These are phyloP conservation scores for Monosporozyma servazzii DNA, from an alignment of 805 yeast genomes.

Conservation along the genomic window DNA sequence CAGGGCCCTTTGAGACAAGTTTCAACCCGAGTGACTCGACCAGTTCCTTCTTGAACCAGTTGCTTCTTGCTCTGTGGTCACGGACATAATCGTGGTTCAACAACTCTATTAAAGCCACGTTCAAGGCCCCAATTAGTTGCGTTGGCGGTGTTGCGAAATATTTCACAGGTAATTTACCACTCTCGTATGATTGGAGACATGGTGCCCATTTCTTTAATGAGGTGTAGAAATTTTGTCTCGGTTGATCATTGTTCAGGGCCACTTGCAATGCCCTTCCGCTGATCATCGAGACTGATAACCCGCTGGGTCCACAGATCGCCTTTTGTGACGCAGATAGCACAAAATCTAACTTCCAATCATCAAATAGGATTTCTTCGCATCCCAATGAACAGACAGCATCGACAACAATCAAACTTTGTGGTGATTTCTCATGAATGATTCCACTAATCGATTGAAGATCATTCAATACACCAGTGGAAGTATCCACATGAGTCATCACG, in stretches of 20 bases:
- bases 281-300: constrained; percentile 69
- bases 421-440: constrained; percentile 55
- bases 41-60: constrained; percentile 51
- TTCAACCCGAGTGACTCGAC: constrained; percentile 51
- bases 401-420: constrained; percentile 74
- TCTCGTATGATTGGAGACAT: constrained; percentile 76
- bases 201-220: constrained; percentile 81
- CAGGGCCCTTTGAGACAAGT: constrained; percentile 41
- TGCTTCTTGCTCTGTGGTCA: constrained; percentile 54
- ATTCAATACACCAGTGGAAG: constrained; percentile 86
- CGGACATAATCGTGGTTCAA: constrained; percentile 41
- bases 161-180: constrained; percentile 41
- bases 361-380: constrained; percentile 78
- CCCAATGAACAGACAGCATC: constrained; percentile 96
- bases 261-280: constrained; percentile 64
- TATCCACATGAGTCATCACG: constrained; percentile 91
- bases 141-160: constrained; percentile 98
- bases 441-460: constrained; percentile 56
- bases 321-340: constrained; percentile 90
- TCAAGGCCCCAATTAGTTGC: constrained; percentile 74
- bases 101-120: constrained; percentile 66
- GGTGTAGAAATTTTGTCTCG: constrained; percentile 32
- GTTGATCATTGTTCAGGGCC: constrained; percentile 39
- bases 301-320: constrained; percentile 92
- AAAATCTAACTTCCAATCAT: constrained; percentile 82